Evolutionary conservation across 2,329 filamentous ascomycete species (phyloP).

Genomic region (Endothia cerciana): DNA sequence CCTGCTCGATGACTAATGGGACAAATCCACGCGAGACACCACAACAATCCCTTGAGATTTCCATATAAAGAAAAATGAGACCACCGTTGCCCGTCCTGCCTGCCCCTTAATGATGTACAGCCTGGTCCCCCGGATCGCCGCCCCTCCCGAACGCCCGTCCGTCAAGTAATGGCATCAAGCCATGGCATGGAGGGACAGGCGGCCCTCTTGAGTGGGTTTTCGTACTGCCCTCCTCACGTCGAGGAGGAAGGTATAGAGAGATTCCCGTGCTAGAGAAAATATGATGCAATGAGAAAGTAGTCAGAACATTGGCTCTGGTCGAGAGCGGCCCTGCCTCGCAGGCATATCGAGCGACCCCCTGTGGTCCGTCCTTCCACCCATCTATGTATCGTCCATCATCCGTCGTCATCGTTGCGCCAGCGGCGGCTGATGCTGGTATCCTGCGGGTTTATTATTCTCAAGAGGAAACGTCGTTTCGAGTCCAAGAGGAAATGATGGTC

Average conservation of each 20-base stretch:
- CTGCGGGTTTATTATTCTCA: background rate
- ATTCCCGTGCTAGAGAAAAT: conserved; percentile 22
- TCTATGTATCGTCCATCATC: conserved; percentile 13
- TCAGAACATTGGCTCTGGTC: background rate
- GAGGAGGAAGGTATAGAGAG: conserved; percentile 25
- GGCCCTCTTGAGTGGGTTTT: background rate
- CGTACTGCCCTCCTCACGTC: conserved; percentile 14
- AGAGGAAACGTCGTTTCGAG: conserved; percentile 16
- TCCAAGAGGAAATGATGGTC: conserved; percentile 21
- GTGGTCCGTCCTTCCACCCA: background rate
- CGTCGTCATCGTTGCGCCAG: conserved; percentile 12
- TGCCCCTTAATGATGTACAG: conserved; percentile 7
- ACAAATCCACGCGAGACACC: conserved; percentile 6
- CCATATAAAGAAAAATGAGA: conserved; percentile 15
- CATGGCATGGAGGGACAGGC: conserved; percentile 13
- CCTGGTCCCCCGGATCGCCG: conserved; percentile 18
- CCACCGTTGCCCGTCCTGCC: conserved; percentile 7
- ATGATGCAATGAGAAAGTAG: conserved; percentile 13
- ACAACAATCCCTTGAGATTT: conserved; percentile 15
- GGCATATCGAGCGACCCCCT: background rate
- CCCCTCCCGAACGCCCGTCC: conserved; percentile 15
- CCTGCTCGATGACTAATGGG: background rate
- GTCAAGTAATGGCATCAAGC: conserved; percentile 15
- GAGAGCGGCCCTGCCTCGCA: conserved; percentile 1
- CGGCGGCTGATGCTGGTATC: background rate